Conservation (phyloP, 805 yeast species). For the Komagataella mondaviorum region DNA sequence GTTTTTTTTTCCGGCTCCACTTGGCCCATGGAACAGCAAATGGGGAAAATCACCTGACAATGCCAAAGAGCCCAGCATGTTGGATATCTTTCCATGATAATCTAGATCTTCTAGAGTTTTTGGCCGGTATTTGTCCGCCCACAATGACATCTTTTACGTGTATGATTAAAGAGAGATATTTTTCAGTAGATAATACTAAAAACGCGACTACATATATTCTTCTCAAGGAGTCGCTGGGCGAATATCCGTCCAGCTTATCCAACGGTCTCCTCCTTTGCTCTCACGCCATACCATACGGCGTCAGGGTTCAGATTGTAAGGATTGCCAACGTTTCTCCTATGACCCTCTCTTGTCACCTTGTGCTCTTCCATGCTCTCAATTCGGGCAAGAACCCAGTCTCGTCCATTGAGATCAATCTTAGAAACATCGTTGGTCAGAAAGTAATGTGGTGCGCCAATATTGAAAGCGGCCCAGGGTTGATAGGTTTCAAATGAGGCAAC, state of each 20-base stretch:
- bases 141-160: conserved; percentile 54
- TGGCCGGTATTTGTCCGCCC: conserved; percentile 96
- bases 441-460: conserved; percentile 77
- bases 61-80: conserved; percentile 47
- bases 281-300: conserved; percentile 48
- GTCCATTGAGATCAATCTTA: conserved; percentile 18
- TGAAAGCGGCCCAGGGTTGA: conserved; percentile 91
- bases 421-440: conserved; percentile 38
- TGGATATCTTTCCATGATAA: conserved; percentile 55
- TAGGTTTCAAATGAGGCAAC: conserved; percentile 5
- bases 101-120: conserved; percentile 45
- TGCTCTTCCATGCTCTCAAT: conserved; percentile 44
- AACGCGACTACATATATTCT: background rate
- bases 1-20: conserved; percentile 98
- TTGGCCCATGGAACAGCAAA: conserved; percentile 83
- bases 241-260: background rate
- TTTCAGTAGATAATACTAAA: background rate
- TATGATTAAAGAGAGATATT: background rate
- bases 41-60: conserved; percentile 86
- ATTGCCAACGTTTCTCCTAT: conserved; percentile 25
- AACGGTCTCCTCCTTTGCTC: conserved; percentile 30
- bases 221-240: background rate
- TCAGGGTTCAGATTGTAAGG: conserved; percentile 59
- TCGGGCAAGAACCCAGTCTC: conserved; percentile 79
- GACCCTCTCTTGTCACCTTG: conserved; percentile 31